phyloP scores from a whole-genome alignment of 306 rosid genomes.

The Psophocarpus tetragonolobus region DNA sequence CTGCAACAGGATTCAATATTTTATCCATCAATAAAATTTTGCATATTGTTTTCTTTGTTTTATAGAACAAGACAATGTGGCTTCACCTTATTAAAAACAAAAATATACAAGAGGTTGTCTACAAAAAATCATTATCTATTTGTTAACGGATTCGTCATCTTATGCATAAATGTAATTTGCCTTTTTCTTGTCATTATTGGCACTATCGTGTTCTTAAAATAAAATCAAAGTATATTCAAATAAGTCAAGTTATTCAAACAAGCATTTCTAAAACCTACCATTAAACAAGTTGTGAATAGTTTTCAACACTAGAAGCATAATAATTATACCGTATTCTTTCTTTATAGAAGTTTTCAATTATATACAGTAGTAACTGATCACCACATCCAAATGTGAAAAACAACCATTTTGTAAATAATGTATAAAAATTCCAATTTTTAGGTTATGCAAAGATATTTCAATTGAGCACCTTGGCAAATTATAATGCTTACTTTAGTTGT shows the following conservation, averaged over 20 bases:
- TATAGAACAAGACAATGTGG: not conserved
- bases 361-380: not conserved
- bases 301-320: not conserved
- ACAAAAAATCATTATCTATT: not conserved
- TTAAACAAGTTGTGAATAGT: not conserved
- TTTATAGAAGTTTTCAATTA: not conserved
- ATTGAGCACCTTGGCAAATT: not conserved
- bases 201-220: not conserved
- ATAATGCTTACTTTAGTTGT: slow-evolving; percentile 13
- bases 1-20: not conserved
- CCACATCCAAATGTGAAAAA: not conserved
- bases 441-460: not conserved
- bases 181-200: not conserved
- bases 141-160: not conserved
- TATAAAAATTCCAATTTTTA: not conserved
- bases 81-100: not conserved
- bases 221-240: not conserved
- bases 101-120: not conserved
- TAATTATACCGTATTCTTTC: not conserved
- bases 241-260: not conserved
- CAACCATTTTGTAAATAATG: not conserved
- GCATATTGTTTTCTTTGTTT: not conserved
- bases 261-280: not conserved
- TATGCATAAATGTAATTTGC: not conserved
- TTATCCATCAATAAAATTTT: not conserved